These are phyloP conservation scores for Pelargonium myrrhifolium DNA, from an alignment of 441 rosid genomes.

Conservation along the genomic window DNA sequence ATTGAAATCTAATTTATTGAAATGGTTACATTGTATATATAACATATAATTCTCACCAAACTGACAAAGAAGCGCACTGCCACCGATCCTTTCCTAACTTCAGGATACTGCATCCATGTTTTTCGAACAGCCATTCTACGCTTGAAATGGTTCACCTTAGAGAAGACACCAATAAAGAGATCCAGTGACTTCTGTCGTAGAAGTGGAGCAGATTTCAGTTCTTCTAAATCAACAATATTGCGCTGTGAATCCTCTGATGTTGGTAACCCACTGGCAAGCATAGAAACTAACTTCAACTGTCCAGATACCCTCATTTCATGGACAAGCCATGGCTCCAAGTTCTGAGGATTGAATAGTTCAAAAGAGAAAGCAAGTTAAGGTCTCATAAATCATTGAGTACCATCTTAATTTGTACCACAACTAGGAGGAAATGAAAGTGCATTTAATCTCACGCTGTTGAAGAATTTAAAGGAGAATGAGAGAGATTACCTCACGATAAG, in stretches of 20 bases:
- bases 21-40: background rate
- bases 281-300: conserved; percentile 38
- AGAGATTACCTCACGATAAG: conserved; percentile 42
- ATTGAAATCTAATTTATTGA: too few relatives aligned
- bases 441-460: background rate
- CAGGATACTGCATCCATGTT: conserved; percentile 36
- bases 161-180: conserved; percentile 31
- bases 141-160: conserved; percentile 34
- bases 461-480: conserved; percentile 1
- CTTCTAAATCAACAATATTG: conserved; percentile 20
- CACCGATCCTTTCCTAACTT: conserved; percentile 20
- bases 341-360: conserved; percentile 25
- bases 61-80: conserved; percentile 36
- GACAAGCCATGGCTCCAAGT: conserved; percentile 57
- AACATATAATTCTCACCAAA: conserved; percentile 22
- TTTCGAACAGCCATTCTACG: conserved; percentile 33
- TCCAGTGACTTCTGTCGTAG: conserved; percentile 18
- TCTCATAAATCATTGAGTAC: too few relatives aligned
- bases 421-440: background rate
- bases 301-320: conserved; percentile 54
- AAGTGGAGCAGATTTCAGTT: conserved; percentile 27
- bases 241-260: conserved; percentile 47
- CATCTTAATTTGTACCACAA: too few relatives aligned
- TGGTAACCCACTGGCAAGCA: conserved; percentile 48
- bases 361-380: background rate